These are phyloP conservation scores for Tulasnella sp. DNA, from an alignment of 768 basidiomycete species.

Conservation along the genomic window DNA sequence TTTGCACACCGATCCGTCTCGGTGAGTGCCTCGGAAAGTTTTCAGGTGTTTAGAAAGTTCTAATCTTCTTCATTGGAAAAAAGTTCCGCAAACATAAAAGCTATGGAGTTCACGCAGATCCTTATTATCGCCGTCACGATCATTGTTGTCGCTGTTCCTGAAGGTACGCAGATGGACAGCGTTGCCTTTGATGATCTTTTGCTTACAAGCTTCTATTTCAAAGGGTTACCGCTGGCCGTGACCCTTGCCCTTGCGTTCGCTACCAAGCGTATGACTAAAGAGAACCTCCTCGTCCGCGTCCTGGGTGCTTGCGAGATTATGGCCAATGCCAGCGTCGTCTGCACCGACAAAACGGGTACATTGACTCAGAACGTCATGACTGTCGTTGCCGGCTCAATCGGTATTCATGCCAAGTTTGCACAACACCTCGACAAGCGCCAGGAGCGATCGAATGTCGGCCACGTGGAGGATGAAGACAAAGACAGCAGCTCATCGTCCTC, in stretches of 20 bases:
- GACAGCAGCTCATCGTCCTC: neutral
- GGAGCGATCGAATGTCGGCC: constrained; percentile 58
- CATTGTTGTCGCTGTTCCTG: constrained; percentile 81
- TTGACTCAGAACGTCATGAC: constrained; percentile 93
- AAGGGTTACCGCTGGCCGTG: constrained; percentile 83
- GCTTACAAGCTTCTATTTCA: constrained; percentile 22
- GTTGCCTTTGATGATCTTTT: constrained; percentile 8
- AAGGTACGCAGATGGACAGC: constrained; percentile 37
- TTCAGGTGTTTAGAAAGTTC: no score
- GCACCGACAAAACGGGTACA: constrained; percentile 94
- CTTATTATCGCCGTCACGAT: constrained; percentile 90
- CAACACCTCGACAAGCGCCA: constrained; percentile 60
- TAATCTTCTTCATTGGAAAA: no score
- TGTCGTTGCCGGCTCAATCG: constrained; percentile 90
- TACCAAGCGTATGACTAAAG: constrained; percentile 94
- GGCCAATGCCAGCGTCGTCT: constrained; percentile 94
- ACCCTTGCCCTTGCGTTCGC: constrained; percentile 95
- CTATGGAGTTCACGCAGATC: constrained; percentile 82
- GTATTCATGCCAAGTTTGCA: constrained; percentile 91
- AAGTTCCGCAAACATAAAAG: constrained; percentile 69
- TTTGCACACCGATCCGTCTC: constrained; percentile 50
- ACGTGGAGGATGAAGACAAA: constrained; percentile 23
- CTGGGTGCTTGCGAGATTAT: constrained; percentile 97
- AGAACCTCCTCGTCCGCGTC: constrained; percentile 90
- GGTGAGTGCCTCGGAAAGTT: constrained; percentile 37